Base-by-base conservation (phyloP, 129 eudicot genomes). In the Artemisia annua region DNA sequence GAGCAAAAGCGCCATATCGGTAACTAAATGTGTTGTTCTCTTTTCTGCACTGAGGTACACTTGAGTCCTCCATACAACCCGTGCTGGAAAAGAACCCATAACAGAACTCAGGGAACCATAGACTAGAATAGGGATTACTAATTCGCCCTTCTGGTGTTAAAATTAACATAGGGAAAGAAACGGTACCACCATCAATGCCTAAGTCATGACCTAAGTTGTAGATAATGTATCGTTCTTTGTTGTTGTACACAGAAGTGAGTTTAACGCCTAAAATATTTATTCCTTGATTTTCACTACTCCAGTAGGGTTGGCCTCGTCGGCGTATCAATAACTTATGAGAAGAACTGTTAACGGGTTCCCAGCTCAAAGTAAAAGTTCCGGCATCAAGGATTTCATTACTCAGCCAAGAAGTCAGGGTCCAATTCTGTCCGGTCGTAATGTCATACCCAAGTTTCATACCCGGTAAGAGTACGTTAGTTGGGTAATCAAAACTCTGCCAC, bases 401-500 rank as follows among this genome's bases (percentile, higher is more conserved):
- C 13, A 68, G 4, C 76, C 72, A 80, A 28, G 80, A 80, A 16
- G 76, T 68, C 15, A 80, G 28, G 19, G 22, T 68, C 84, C 80
- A 74, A 5, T 24, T 63, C 26, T 20, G 0, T 1, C 75, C 62
- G 8, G 28, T 67, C 15, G 6, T 59, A 20, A 48, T 50, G 68
- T 67, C 64, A 12, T 48, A 20, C 13, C 83, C 79, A 11, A 79
- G 71, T 48, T 73, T 79, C 83, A 79, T 79, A 4, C 74, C 83
- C 0, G 83, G 79, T 30, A 79, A 20, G 12, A 75, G 71, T 15
- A 46, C 60, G 53, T 75, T 24, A 0, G 80, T 66, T 9, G 74
- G 80, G 60, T 75, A 16, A 73, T 79, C 74, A 73, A 79, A 79
- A 48, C 83, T 73, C 50, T 79, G 70, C 83, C 83, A 79, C 50